A percentile compares a stretch with the other conserved stretches of the same genome.
Conservation (phyloP, 768 basidiomycete species). For the Phlegmacium glaucopus region DNA sequence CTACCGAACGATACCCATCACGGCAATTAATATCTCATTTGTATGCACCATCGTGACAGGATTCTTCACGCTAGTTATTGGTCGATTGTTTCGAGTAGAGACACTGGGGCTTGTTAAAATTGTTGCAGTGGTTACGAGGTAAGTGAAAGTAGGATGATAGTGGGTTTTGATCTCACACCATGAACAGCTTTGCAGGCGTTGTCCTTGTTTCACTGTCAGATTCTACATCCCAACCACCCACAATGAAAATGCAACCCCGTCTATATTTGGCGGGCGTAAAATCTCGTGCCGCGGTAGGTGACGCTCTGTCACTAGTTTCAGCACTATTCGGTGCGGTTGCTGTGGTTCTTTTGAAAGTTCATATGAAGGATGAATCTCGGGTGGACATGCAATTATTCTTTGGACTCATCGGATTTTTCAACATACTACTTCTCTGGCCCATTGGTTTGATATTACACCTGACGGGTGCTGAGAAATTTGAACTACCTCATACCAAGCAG, state of each 20-base stretch:
- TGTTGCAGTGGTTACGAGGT: constrained; percentile 79
- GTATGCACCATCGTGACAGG: constrained; percentile 45
- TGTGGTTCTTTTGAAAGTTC: constrained; percentile 85
- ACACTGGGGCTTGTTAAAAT: constrained; percentile 68
- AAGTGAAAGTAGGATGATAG: constrained; percentile 10
- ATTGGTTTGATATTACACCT: constrained; percentile 75
- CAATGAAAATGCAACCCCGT: constrained; percentile 15
- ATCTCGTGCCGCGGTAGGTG: constrained; percentile 62
- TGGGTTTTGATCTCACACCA: background rate
- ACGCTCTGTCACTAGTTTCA: constrained; percentile 77
- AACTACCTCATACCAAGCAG: constrained; percentile 54
- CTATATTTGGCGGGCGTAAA: constrained; percentile 5
- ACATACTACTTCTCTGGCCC: constrained; percentile 73
- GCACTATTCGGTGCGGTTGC: constrained; percentile 88
- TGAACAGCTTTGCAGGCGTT: constrained; percentile 60
- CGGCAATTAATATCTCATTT: background rate
- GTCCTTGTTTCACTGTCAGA: constrained; percentile 89
- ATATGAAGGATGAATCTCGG: constrained; percentile 74
- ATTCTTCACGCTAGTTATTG: constrained; percentile 89
- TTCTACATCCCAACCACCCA: constrained; percentile 35
- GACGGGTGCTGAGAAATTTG: constrained; percentile 66
- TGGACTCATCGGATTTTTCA: constrained; percentile 90
- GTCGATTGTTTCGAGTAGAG: constrained; percentile 81
- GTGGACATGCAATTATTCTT: constrained; percentile 95
- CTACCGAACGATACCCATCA: background rate